A percentile compares a stretch with the other conserved stretches of the same genome.
phyloP scores from a whole-genome alignment of 805 yeast species.

The Yamadazyma endophytica region DNA sequence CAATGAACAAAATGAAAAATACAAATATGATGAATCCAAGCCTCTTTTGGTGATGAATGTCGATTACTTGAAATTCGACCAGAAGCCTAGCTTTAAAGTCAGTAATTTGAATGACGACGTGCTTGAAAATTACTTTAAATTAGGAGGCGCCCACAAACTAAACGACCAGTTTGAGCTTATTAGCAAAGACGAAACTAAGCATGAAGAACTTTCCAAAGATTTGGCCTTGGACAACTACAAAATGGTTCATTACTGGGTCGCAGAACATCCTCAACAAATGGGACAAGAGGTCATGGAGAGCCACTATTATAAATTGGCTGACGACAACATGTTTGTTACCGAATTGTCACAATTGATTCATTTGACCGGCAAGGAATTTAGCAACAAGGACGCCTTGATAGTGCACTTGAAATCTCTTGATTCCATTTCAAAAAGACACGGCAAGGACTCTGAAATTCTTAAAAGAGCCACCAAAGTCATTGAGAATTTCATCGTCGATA shows the following conservation, averaged over 20 bases:
- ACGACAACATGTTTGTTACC: slow-evolving; percentile 44
- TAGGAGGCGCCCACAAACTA: too few species aligned
- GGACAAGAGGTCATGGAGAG: too few species aligned
- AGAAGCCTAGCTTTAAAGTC: slow-evolving; percentile 19
- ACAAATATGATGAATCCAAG: slow-evolving; percentile 16
- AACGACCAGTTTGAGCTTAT: too few species aligned
- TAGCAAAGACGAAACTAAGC: too few species aligned
- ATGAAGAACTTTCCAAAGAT: too few species aligned
- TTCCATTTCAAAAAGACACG: slow-evolving; percentile 40
- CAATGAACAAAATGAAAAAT: slow-evolving; percentile 11
- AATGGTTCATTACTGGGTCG: slow-evolving; percentile 36
- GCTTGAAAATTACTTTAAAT: too few species aligned
- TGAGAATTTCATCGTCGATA: slow-evolving; percentile 21
- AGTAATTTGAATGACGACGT: too few species aligned
- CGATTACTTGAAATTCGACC: slow-evolving; percentile 34
- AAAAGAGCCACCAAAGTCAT: slow-evolving; percentile 33
- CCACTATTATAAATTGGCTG: slow-evolving; percentile 26
- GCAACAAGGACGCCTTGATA: slow-evolving; percentile 21
- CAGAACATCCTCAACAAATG: slow-evolving; percentile 11
- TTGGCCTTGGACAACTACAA: slow-evolving; percentile 27
- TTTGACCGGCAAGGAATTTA: slow-evolving; percentile 20
- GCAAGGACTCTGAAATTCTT: slow-evolving; percentile 39
- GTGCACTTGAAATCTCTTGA: slow-evolving; percentile 41
- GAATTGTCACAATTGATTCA: slow-evolving; percentile 47
- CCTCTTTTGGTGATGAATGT: slow-evolving; percentile 37